Evolutionary conservation across 495 filamentous ascomycete genomes (phyloP).

Genomic region (Aspergillus diversus): DNA sequence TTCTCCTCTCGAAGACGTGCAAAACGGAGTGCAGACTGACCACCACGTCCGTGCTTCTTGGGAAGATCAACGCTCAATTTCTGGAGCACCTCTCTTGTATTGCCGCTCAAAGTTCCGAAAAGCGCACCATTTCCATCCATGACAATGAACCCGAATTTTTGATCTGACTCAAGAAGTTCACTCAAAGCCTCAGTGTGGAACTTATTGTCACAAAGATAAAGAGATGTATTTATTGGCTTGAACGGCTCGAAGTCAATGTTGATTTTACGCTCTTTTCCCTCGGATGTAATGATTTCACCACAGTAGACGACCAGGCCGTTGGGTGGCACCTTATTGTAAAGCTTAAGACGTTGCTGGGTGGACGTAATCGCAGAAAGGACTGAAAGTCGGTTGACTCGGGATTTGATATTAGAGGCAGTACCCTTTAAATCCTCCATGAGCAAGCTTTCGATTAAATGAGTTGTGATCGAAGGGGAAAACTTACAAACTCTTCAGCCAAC

Average conservation of each 20-base stretch:
- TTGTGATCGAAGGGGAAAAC: slow-evolving; percentile 32
- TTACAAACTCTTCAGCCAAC: slow-evolving; percentile 99
- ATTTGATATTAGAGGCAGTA: slow-evolving; percentile 99
- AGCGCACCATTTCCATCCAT: slow-evolving; percentile 99
- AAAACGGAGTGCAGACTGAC: slow-evolving; percentile 98
- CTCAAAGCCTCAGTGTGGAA: slow-evolving; percentile 98
- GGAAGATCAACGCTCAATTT: slow-evolving; percentile 96
- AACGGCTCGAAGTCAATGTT: slow-evolving; percentile 99
- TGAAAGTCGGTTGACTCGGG: slow-evolving; percentile 96
- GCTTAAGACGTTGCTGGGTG: slow-evolving; percentile 96
- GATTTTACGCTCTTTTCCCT: slow-evolving; percentile 98
- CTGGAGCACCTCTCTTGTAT: slow-evolving; percentile 95
- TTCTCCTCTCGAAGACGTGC: slow-evolving; percentile 99
- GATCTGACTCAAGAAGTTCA: slow-evolving; percentile 95
- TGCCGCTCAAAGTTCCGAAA: slow-evolving; percentile 94
- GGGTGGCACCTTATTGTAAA: slow-evolving; percentile 97
- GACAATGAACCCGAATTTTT: slow-evolving; percentile 98
- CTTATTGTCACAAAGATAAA: slow-evolving; percentile 99
- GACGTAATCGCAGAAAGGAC: slow-evolving; percentile 98
- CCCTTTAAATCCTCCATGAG: slow-evolving; percentile 56
- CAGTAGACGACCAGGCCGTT: slow-evolving; percentile 98
- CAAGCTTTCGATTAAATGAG: slow-evolving; percentile 26
- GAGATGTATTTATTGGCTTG: slow-evolving; percentile 99
- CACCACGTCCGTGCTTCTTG: slow-evolving; percentile 99
- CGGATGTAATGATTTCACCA: slow-evolving; percentile 98